Base-by-base conservation (phyloP, 2,329 filamentous ascomycete species). In the Trichoderma sp. region DNA sequence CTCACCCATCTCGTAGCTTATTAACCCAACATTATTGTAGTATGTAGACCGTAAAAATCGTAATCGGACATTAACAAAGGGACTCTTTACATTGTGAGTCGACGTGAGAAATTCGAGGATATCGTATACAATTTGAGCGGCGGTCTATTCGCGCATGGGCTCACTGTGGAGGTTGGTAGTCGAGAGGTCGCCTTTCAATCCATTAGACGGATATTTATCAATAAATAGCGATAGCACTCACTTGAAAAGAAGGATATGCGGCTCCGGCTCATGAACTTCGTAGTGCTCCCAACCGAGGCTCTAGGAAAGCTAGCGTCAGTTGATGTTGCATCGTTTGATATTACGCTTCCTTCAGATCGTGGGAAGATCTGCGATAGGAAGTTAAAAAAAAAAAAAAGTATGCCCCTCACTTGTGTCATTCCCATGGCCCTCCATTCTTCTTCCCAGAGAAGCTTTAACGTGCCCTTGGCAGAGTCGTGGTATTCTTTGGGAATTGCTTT, bases 231-330 rank as follows among this genome's bases (percentile, higher is more conserved):
- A 21, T 81, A 16, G 19, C 21, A 63, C 69, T 56, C 84, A 97
- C 95, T 99, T 99, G 88, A 99, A 99, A 37, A 99, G 88, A 68
- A 99, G 87, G 77, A 99, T 99, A 81, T 99, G 96, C 73, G 96
- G 96, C 83, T 99, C 96, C 55, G 96, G 96, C 81, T 98, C 96
- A 81, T 99, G 96, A 67, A 99, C 96, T 81, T 99, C 96, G 79
- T 99, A 99, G 81, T 99, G 96, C 80, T 98, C 95, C 96, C 96
- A 99, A 69, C 96, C 96, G 76, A 99, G 85, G 84, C 95, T 98
- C 94, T 98, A 78, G 74, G n/a, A 35, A 57, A 35, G 40, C 53
- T n/a, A 29, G 29, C 63, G 77, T 76, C 69, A 72, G 66, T 55
- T 24, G 11, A 62, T 24, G 58, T 62, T 59, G 58, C 58, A 62